A percentile compares a stretch with the other conserved stretches of the same genome.
phyloP scores from a whole-genome alignment of 2,329 filamentous ascomycete species.

The Westerdykella ornata region DNA sequence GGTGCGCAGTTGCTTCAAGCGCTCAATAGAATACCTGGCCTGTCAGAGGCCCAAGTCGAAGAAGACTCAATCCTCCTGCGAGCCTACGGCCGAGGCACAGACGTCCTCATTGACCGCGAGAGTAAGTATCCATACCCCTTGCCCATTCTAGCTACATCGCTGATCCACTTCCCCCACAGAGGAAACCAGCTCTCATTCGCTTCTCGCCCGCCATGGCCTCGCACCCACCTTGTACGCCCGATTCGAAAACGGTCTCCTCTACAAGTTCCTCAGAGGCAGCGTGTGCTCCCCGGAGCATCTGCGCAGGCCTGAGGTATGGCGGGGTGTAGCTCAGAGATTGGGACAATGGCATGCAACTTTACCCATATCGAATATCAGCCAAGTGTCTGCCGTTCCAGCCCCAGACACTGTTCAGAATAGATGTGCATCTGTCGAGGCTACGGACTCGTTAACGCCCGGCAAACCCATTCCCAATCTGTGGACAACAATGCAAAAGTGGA shows the following conservation, averaged over 20 bases:
- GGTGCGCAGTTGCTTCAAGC: conserved; percentile 57
- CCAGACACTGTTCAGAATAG: conserved; percentile 28
- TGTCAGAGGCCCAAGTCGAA: conserved; percentile 71
- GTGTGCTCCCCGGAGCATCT: conserved; percentile 77
- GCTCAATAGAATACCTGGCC: conserved; percentile 61
- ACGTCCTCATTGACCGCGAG: conserved; percentile 91
- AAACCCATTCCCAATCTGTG: conserved; percentile 81
- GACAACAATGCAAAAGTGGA: conserved; percentile 96
- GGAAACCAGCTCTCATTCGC: conserved; percentile 66
- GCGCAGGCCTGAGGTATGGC: conserved; percentile 66
- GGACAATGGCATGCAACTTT: conserved; percentile 86
- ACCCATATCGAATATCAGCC: conserved; percentile 48
- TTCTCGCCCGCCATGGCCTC: conserved; percentile 74
- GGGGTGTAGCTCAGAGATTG: conserved; percentile 73
- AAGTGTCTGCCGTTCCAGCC: conserved; percentile 31
- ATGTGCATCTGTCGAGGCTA: conserved; percentile 33
- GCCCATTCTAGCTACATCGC: conserved; percentile 1
- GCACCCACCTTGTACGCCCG: conserved; percentile 83
- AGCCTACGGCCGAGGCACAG: conserved; percentile 90
- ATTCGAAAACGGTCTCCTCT: conserved; percentile 94
- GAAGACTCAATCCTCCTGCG: conserved; percentile 79
- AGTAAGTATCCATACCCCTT: conserved; percentile 48
- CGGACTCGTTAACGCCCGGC: conserved; percentile 48
- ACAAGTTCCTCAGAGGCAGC: conserved; percentile 77
- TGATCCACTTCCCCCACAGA: conserved; percentile 36